A percentile compares a stretch with the other conserved stretches of the same genome.
These are phyloP conservation scores for Colletotrichum sp. DNA, from an alignment of 2,329 filamentous ascomycete genomes.

Conservation along the genomic window DNA sequence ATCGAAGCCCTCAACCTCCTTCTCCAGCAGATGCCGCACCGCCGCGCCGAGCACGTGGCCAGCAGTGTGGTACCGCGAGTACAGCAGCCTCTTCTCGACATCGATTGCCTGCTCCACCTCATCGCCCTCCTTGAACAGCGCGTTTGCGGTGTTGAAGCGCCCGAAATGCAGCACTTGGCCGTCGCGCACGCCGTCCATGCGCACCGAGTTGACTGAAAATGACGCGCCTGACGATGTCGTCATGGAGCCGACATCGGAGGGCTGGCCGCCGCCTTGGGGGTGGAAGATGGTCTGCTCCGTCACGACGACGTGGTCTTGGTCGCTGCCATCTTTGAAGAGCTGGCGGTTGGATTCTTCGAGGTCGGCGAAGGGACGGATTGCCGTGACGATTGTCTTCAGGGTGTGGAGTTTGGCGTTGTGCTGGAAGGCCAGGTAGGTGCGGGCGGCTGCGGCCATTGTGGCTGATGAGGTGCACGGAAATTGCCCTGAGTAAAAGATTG, in stretches of 20 bases:
- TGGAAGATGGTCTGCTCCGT: slow-evolving; percentile 76
- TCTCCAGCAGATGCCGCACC: slow-evolving; percentile 62
- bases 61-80: slow-evolving; percentile 75
- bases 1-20: slow-evolving; percentile 57
- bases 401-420: slow-evolving; percentile 46
- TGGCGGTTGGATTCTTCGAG: slow-evolving; percentile 56
- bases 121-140: slow-evolving; percentile 44
- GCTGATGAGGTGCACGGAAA: not conserved
- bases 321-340: slow-evolving; percentile 62
- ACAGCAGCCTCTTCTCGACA: slow-evolving; percentile 61
- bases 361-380: slow-evolving; percentile 51
- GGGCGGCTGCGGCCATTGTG: slow-evolving; percentile 23
- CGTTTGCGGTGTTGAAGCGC: slow-evolving; percentile 44
- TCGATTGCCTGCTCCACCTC: slow-evolving; percentile 64
- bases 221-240: slow-evolving; percentile 28
- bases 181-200: slow-evolving; percentile 53
- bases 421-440: slow-evolving; percentile 50
- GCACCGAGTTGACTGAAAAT: slow-evolving; percentile 63
- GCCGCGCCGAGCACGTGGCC: slow-evolving; percentile 75
- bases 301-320: slow-evolving; percentile 60
- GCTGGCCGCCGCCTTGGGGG: slow-evolving; percentile 76
- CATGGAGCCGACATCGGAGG: slow-evolving; percentile 69
- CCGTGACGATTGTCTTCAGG: slow-evolving; percentile 48
- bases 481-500: not conserved
- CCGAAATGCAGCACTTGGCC: slow-evolving; percentile 71